Conservation (phyloP, 345 rosid genomes). For the Pugionium cornutum region DNA sequence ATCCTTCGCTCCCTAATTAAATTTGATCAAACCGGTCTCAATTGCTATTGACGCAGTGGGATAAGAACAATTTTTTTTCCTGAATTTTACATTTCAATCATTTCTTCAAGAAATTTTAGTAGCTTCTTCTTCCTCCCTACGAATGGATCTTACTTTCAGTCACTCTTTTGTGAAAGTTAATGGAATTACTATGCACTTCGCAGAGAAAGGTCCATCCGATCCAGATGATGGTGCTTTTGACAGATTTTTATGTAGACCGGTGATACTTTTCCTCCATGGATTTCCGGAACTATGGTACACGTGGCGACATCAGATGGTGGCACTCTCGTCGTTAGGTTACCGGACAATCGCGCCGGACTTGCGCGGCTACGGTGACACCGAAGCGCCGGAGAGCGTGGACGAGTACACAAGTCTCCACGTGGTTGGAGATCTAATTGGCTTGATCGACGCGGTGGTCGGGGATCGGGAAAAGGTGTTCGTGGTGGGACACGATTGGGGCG, state of each 20-base stretch:
- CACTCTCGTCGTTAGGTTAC: constrained; percentile 37
- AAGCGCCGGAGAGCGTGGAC: constrained; percentile 34
- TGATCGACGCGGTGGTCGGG: constrained; percentile 38
- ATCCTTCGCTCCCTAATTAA: not conserved
- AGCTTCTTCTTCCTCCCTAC: not conserved
- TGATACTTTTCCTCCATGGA: constrained; percentile 44
- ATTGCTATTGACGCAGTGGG: not conserved
- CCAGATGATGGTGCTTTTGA: not conserved
- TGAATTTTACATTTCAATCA: constrained; percentile 2
- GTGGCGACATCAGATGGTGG: constrained; percentile 41
- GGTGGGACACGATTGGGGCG: constrained; percentile 47
- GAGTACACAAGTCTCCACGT: constrained; percentile 37
- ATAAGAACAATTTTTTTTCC: not conserved
- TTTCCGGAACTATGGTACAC: constrained; percentile 48
- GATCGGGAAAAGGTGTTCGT: constrained; percentile 38
- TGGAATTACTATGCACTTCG: constrained; percentile 72
- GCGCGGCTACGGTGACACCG: constrained; percentile 43
- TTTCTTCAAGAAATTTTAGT: not conserved
- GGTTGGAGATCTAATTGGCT: constrained; percentile 40
- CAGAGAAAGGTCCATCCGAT: constrained; percentile 49
- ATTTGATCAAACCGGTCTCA: constrained; percentile 11
- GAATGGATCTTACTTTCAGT: constrained; percentile 35
- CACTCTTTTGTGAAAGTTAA: constrained; percentile 46
- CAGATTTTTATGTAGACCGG: constrained; percentile 21
- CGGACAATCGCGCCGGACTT: constrained; percentile 43